Percentiles rank a stretch among this genome's conserved stretches.
phyloP scores from a whole-genome alignment of 75 land plant genomes.

The Selaginella moellendorffii region DNA sequence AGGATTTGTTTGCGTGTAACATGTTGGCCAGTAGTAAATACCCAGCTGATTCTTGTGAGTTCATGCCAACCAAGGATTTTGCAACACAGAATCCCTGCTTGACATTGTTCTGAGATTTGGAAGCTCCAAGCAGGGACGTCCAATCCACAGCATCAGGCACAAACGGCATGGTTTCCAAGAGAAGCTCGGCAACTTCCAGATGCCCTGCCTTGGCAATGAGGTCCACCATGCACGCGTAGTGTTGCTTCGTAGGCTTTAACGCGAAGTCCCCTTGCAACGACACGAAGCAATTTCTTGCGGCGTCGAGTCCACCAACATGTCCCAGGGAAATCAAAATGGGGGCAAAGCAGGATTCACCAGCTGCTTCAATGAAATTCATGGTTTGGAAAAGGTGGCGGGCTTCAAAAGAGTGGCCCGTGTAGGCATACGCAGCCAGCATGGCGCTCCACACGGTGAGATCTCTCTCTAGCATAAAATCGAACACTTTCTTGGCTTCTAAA shows the following conservation, averaged over 20 bases:
- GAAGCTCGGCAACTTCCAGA: neutral
- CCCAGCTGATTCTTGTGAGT: neutral
- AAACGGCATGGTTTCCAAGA: neutral
- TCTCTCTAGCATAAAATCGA: neutral
- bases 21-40: neutral
- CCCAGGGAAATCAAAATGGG: neutral
- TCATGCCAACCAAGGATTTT: neutral
- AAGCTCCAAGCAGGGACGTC: neutral
- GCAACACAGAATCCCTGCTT: neutral
- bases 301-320: neutral
- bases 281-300: neutral
- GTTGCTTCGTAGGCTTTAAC: neutral
- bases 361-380: neutral
- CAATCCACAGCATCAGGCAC: neutral
- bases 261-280: neutral
- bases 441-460: neutral
- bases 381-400: neutral
- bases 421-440: neutral
- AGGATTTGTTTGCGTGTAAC: neutral
- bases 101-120: neutral
- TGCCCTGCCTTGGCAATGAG: neutral
- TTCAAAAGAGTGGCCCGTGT: neutral
- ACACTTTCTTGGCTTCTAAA: neutral
- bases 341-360: neutral
- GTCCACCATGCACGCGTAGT: neutral